Evolutionary conservation across 176 grass and related monocot genomes (phyloP).

Genomic region (Bonia amplexicaulis): DNA sequence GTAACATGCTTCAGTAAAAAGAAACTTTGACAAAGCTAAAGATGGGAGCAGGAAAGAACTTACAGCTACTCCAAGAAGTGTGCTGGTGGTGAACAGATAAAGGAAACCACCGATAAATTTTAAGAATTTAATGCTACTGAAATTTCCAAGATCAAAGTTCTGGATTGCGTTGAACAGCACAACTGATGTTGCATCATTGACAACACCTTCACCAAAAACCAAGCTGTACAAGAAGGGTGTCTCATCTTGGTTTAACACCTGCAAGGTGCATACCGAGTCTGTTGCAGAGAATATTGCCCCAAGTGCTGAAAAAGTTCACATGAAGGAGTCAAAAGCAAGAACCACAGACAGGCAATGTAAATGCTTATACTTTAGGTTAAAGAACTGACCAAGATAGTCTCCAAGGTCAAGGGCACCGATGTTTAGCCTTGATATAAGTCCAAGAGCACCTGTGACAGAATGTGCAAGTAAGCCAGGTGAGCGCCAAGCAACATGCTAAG

Average conservation of each 20-base stretch:
- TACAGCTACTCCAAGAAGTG: conserved; percentile 85
- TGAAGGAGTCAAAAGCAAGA: conserved; percentile 19
- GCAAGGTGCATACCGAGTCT: conserved; percentile 95
- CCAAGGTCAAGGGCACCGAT: conserved; percentile 72
- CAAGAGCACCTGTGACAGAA: conserved; percentile 55
- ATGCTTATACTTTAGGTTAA: neutral
- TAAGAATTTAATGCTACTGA: conserved; percentile 41
- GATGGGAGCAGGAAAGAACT: conserved; percentile 29
- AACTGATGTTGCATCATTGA: conserved; percentile 94
- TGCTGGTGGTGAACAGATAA: conserved; percentile 69
- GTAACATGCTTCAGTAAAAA: conserved; percentile 10
- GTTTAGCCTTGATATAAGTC: conserved; percentile 59
- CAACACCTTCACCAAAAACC: conserved; percentile 96
- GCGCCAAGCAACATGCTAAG: neutral
- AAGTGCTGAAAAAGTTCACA: conserved; percentile 57
- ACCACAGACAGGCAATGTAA: neutral
- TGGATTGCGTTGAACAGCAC: conserved; percentile 94
- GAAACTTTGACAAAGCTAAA: neutral
- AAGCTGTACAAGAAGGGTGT: conserved; percentile 92
- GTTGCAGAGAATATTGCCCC: conserved; percentile 96
- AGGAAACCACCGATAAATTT: conserved; percentile 63
- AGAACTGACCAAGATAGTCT: conserved; percentile 73
- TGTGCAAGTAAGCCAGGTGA: neutral
- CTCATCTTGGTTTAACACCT: conserved; percentile 91
- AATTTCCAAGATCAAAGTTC: conserved; percentile 53